Evolutionary conservation across 768 basidiomycete species (phyloP).

Genomic region (Xerocomus potaroensis): DNA sequence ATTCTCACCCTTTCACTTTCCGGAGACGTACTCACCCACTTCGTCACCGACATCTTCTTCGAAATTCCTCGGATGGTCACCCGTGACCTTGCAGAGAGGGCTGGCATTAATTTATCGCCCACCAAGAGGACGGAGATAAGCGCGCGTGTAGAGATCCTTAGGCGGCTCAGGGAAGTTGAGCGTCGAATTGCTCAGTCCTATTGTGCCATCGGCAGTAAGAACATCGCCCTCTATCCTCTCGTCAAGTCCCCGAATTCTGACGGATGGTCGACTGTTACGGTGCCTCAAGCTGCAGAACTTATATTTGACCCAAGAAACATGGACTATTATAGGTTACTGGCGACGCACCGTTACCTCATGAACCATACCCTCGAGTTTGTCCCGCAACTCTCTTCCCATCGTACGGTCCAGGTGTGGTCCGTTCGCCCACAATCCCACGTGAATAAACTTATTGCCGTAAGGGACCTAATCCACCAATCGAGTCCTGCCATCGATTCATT

Average conservation of each 20-base stretch:
- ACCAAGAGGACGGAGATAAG: conserved; percentile 35
- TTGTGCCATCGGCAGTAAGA: conserved; percentile 31
- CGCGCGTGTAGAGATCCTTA: conserved; percentile 65
- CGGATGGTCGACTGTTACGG: conserved; percentile 53
- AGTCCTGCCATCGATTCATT: conserved; percentile 46
- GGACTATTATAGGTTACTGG: conserved; percentile 38
- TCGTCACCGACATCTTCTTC: conserved; percentile 54
- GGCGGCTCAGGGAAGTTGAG: conserved; percentile 51
- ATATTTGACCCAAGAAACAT: conserved; percentile 30
- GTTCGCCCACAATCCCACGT: conserved; percentile 63
- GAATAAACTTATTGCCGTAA: conserved; percentile 45
- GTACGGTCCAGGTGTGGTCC: conserved; percentile 46
- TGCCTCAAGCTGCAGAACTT: conserved; percentile 47
- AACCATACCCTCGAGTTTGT: conserved; percentile 47
- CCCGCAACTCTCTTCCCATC: conserved; percentile 43
- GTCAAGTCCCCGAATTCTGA: conserved; percentile 43
- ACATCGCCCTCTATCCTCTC: conserved; percentile 36
- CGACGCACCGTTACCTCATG: conserved; percentile 66
- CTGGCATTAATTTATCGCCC: conserved; percentile 36
- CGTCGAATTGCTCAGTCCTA: conserved; percentile 42
- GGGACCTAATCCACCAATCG: conserved; percentile 41
- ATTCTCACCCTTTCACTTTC: conserved; percentile 29
- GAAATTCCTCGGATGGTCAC: conserved; percentile 54
- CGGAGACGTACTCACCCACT: conserved; percentile 52
- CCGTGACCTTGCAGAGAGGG: conserved; percentile 42